Evolutionary conservation across 2,329 filamentous ascomycete genomes (phyloP).

Genomic region (Coniochaeta ligniaria): DNA sequence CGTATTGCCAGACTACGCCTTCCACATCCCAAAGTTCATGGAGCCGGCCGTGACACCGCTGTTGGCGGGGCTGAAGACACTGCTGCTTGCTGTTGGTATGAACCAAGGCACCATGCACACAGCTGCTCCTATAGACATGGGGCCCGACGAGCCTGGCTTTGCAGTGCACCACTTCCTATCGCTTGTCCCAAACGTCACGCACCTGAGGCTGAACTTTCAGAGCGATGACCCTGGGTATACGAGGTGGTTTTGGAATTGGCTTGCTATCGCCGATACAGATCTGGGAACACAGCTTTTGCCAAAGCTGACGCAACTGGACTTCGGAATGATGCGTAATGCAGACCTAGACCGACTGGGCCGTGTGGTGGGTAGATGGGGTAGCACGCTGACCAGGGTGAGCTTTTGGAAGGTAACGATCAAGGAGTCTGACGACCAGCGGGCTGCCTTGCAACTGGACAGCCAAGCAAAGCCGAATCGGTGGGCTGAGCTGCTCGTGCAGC

Average conservation of each 20-base stretch:
- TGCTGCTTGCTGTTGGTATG: constrained; percentile 28
- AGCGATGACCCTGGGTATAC: constrained; percentile 4
- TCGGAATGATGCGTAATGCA: neutral
- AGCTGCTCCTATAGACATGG: neutral
- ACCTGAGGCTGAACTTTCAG: constrained; percentile 46
- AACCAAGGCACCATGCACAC: neutral
- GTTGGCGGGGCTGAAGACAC: constrained; percentile 34
- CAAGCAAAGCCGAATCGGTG: neutral
- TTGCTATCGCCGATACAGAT: neutral
- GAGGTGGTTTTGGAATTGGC: neutral
- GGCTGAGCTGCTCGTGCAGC: neutral
- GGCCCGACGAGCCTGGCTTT: neutral
- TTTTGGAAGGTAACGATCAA: neutral
- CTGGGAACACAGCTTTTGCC: neutral
- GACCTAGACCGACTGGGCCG: neutral
- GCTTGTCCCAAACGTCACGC: constrained; percentile 32
- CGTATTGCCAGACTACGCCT: constrained; percentile 32
- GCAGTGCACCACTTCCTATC: constrained; percentile 27
- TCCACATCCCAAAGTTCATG: constrained; percentile 34
- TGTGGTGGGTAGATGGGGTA: neutral
- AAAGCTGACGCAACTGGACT: neutral
- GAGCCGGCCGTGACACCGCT: constrained; percentile 29
- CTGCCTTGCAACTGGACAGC: neutral
- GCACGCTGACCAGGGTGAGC: neutral
- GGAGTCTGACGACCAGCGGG: neutral